Percentiles rank a stretch among this genome's conserved stretches.
These are phyloP conservation scores for Fusarium sp. DNA, from an alignment of 2,329 filamentous ascomycete species.

Conservation along the genomic window DNA sequence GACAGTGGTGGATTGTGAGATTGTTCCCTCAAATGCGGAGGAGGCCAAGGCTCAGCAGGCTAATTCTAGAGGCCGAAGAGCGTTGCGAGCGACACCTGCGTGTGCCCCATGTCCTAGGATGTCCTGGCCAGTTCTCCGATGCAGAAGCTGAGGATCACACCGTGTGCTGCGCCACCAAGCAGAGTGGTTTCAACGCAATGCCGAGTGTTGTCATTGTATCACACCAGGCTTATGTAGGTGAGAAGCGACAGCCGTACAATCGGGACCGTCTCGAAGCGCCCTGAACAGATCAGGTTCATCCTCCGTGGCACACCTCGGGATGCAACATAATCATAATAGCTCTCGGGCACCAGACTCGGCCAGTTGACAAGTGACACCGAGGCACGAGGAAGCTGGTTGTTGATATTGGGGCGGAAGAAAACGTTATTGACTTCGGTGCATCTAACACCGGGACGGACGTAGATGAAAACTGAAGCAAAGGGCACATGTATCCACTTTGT, in stretches of 20 bases:
- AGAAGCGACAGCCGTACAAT: constrained; percentile 18
- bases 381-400: background rate
- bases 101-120: constrained; percentile 15
- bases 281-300: background rate
- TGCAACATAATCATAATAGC: background rate
- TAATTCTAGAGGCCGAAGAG: constrained; percentile 13
- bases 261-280: background rate
- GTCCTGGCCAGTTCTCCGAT: constrained; percentile 12
- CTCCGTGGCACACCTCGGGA: background rate
- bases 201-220: constrained; percentile 1
- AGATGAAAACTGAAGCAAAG: background rate
- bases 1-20: constrained; percentile 4
- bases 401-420: background rate
- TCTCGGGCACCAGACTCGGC: background rate
- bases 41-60: constrained; percentile 5
- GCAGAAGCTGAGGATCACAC: background rate
- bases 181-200: constrained; percentile 11
- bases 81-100: constrained; percentile 14
- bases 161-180: constrained; percentile 24
- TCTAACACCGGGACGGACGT: background rate
- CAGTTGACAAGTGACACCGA: background rate
- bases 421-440: background rate
- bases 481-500: background rate
- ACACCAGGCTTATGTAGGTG: constrained; percentile 15
- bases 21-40: constrained; percentile 29